Conservation (phyloP, 2,329 filamentous ascomycete species). For the Stachybotrys chlorohalonatus region DNA sequence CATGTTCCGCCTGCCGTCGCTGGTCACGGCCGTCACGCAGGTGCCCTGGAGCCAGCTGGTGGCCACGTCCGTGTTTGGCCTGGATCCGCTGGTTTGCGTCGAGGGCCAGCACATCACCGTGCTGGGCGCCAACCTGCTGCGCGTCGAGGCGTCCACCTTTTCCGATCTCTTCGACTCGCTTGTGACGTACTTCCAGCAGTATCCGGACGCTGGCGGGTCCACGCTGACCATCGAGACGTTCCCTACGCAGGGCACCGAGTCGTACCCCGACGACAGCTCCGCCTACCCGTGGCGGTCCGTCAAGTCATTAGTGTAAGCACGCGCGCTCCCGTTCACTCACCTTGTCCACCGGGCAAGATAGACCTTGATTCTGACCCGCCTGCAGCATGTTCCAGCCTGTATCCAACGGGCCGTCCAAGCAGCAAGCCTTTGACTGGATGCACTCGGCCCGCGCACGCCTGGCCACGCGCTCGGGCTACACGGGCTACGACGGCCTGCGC, state of each 20-base stretch:
- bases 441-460: not conserved
- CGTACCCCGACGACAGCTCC: not conserved
- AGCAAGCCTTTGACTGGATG: not conserved
- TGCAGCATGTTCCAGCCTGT: not conserved
- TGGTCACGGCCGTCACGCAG: not conserved
- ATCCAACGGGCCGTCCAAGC: not conserved
- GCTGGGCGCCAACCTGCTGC: not conserved
- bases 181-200: not conserved
- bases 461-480: not conserved
- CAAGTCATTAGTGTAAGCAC: not conserved
- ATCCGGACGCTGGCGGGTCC: not conserved
- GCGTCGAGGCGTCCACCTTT: not conserved
- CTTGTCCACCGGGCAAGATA: too few species aligned
- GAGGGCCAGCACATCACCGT: not conserved
- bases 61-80: not conserved
- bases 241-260: not conserved
- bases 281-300: not conserved
- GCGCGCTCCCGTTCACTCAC: too few species aligned
- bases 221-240: not conserved
- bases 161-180: not conserved
- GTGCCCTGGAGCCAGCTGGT: not conserved
- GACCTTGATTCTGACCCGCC: too few species aligned
- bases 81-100: not conserved
- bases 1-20: not conserved
- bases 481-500: not conserved